Evolutionary conservation across 2,329 filamentous ascomycete genomes (phyloP).

Genomic region (Trichoderma koningii): DNA sequence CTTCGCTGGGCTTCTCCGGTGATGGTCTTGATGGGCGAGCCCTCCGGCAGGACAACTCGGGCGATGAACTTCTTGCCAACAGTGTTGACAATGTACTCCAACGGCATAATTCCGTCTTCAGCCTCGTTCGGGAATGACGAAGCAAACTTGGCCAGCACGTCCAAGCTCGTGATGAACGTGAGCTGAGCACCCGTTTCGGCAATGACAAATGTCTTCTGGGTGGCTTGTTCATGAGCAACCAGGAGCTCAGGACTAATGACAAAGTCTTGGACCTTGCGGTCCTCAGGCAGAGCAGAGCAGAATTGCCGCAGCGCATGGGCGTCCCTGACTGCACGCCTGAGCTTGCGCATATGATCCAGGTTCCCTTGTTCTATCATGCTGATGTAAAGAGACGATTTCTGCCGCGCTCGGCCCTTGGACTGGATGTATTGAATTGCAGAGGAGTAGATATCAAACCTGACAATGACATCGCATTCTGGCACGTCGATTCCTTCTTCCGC

Average conservation of each 20-base stretch:
- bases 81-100: slow-evolving; percentile 64
- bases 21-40: slow-evolving; percentile 68
- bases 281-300: slow-evolving; percentile 71
- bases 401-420: slow-evolving; percentile 83
- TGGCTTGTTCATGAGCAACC: slow-evolving; percentile 31
- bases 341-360: slow-evolving; percentile 54
- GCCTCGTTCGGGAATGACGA: slow-evolving; percentile 55
- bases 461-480: slow-evolving; percentile 66
- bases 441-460: slow-evolving; percentile 81
- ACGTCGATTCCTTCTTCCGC: slow-evolving; percentile 70
- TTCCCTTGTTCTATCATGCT: slow-evolving; percentile 81
- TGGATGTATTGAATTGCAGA: slow-evolving; percentile 96
- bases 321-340: slow-evolving; percentile 62
- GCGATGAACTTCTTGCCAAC: slow-evolving; percentile 66
- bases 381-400: slow-evolving; percentile 74
- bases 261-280: slow-evolving; percentile 56
- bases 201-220: slow-evolving; percentile 60
- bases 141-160: slow-evolving; percentile 72
- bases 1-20: slow-evolving; percentile 64
- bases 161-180: slow-evolving; percentile 73
- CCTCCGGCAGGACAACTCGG: slow-evolving; percentile 76
- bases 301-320: slow-evolving; percentile 71
- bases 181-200: slow-evolving; percentile 72
- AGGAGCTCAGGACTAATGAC: slow-evolving; percentile 29
- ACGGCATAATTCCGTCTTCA: slow-evolving; percentile 38